These are phyloP conservation scores for Calonectria multiphialidica DNA, from an alignment of 2,329 filamentous ascomycete species.

Conservation along the genomic window DNA sequence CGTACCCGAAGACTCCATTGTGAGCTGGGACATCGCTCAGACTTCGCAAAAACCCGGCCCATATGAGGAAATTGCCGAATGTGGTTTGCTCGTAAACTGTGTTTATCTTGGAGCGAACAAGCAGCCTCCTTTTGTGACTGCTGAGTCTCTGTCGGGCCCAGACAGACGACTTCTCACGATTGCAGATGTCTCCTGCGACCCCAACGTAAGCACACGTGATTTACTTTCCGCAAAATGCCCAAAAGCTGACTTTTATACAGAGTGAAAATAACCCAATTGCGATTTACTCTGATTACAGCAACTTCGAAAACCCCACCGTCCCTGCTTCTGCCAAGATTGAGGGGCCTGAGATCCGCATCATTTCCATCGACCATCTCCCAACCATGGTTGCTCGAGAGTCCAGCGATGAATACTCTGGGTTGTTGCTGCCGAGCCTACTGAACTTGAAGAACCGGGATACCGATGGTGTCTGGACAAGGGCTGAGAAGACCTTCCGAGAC, in stretches of 20 bases:
- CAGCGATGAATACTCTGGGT: slow-evolving; percentile 83
- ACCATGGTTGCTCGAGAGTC: slow-evolving; percentile 86
- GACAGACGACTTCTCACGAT: slow-evolving; percentile 81
- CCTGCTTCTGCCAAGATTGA: slow-evolving; percentile 71
- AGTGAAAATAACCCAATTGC: slow-evolving; percentile 78
- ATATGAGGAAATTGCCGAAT: slow-evolving; percentile 31
- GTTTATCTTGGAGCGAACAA: slow-evolving; percentile 75
- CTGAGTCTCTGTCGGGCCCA: slow-evolving; percentile 70
- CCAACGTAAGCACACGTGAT: slow-evolving; percentile 54
- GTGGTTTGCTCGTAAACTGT: slow-evolving; percentile 81
- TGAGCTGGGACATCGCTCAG: slow-evolving; percentile 75
- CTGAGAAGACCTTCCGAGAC: slow-evolving; percentile 84
- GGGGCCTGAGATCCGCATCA: slow-evolving; percentile 76
- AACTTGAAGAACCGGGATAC: slow-evolving; percentile 78
- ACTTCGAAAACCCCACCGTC: slow-evolving; percentile 87
- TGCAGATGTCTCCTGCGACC: slow-evolving; percentile 82
- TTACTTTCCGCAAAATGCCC: background rate
- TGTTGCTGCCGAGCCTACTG: slow-evolving; percentile 77
- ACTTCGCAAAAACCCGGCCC: slow-evolving; percentile 57
- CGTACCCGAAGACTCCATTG: slow-evolving; percentile 73
- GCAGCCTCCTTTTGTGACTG: slow-evolving; percentile 85
- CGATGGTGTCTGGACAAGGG: slow-evolving; percentile 82
- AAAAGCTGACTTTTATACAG: background rate
- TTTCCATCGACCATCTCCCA: slow-evolving; percentile 87
- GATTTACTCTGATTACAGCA: slow-evolving; percentile 85